Base-by-base conservation (phyloP, 1,284 basidiomycete species). In the Mycena sp. region DNA sequence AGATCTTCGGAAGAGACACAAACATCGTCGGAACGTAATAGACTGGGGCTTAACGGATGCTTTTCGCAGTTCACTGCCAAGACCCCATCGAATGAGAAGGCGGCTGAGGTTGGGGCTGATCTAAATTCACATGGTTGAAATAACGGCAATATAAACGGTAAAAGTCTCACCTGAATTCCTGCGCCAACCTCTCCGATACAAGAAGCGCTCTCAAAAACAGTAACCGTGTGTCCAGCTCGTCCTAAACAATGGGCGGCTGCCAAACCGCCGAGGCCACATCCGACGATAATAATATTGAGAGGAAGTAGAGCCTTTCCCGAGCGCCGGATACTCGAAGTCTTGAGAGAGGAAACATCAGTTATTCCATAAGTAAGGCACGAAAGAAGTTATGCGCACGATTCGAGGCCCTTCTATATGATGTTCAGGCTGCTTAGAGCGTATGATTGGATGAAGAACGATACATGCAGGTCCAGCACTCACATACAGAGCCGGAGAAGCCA, bases 1-100 rank as follows among this genome's bases (percentile, higher is more conserved):
- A 17, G 17, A n/a, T 1, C 19, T 35, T n/a, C n/a, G n/a, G 3
- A 44, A 7, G 32, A 35, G 26, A 37, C 2, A 12, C 48, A 50
- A 65, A 85, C 86, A 87, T 70, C 84, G 74, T 28, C 82, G 76
- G 61, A 86, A 76, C 0, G 77, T 77, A 50, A 87, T 74, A 4
- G 75, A 77, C 12, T 76, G 70, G 0, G 85, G 85, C 54, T 78
- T 71, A 19, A 87, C 83, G 0, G 74, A 77, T 10, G 78, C 60
- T 52, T 77, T 69, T 25, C 78, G 73, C 23, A 87, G 73, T 32
- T 77, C 74, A 2, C 79, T 74, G 2, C 73, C 81, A 2, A 87
- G 74, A 6, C 85, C 86, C 86, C 86, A 88, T 4, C 83, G 76
- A 41, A 81, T 76, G 44, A 88, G 74, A 2, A 87, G 77, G 14